These are phyloP conservation scores for Ceratorhiza oryzae-sativae DNA, from an alignment of 1,284 basidiomycete genomes.

Conservation along the genomic window DNA sequence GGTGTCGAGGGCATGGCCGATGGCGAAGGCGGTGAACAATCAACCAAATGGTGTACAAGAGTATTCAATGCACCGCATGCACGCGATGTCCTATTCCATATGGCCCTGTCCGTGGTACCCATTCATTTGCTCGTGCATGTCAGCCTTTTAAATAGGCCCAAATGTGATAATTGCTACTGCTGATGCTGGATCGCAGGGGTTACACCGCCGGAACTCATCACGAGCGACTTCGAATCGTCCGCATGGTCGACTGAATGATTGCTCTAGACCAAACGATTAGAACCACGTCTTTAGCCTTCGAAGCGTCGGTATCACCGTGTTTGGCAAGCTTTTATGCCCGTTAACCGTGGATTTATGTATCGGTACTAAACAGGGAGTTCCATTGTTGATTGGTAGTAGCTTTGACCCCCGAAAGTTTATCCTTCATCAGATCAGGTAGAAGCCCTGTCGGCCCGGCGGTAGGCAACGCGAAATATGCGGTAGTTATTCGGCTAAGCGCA, in stretches of 20 bases:
- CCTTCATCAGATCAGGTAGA: background rate
- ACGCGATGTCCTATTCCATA: background rate
- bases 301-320: background rate
- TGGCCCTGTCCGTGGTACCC: background rate
- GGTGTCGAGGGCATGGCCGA: no score
- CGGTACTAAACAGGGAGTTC: background rate
- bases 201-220: background rate
- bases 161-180: background rate
- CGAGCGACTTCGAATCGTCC: background rate
- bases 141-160: background rate
- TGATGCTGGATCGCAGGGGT: no score
- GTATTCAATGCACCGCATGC: background rate
- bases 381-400: background rate
- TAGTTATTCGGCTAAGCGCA: background rate
- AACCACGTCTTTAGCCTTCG: background rate
- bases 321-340: background rate
- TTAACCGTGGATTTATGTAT: background rate
- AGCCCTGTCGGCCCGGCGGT: background rate
- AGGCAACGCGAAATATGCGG: background rate
- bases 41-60: background rate
- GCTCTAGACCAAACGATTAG: background rate
- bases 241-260: background rate
- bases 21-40: background rate
- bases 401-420: background rate
- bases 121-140: background rate